Base-by-base conservation (phyloP, 495 filamentous ascomycete species). In the Aspergillus indologenus region DNA sequence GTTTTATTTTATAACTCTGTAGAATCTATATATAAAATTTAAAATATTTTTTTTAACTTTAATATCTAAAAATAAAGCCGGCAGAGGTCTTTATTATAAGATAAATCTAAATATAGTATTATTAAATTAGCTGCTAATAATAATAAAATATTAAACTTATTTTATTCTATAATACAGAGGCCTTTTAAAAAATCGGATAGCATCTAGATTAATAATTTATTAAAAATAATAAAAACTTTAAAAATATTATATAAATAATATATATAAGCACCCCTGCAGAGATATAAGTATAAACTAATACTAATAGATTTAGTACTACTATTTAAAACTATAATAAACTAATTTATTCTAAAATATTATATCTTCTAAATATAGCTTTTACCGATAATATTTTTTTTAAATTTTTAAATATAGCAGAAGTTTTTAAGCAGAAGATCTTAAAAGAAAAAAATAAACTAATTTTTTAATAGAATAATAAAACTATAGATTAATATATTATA, bases 341-440 rank as follows among this genome's bases (percentile, higher is more conserved):
- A 5, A 53, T 59, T 34, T 59, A 53, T 22, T 21, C 20, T 21
- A 42, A 40, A 4, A 42, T 20, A 53, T n/a, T 53, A 24, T 53
- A 53, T 47, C 50, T 59, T 29, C 23, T 59, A 23, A 49, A 17
- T 5, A 42, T 59, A 21, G 57, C 57, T 8, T 42, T 59, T 59
- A n/a, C 22, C 5, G 50, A 59, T 24, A 54, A 54, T 46, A 22
- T 49, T 53, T 49, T 59, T n/a, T 57, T 50, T 17, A 23, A 43
- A 7, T 59, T 53, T 20, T 29, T 17, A 40, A 46, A 1, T 17
- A 9, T 43, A 9, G 49, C 29, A 53, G 49, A 59, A 47, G 40
- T 59, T 22, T 59, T 59, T 42, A n/a, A 59, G 49, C 57, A 59
- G 29, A 51, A 47, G 49, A 59, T 59, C 19, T 22, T 43, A 17